phyloP scores from a whole-genome alignment of 768 basidiomycete species.

The Pholiota microspora region DNA sequence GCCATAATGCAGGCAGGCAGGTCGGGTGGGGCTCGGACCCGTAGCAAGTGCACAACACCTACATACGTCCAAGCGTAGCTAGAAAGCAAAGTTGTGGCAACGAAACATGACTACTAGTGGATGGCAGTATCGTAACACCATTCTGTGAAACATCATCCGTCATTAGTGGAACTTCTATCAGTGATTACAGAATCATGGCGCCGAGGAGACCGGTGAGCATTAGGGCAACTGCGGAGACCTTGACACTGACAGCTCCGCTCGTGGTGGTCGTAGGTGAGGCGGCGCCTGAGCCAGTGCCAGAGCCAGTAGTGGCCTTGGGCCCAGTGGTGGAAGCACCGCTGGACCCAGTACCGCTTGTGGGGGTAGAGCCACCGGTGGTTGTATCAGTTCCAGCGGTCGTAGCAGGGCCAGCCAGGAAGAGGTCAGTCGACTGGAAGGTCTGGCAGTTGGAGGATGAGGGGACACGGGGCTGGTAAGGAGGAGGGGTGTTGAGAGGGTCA shows the following conservation, averaged over 20 bases:
- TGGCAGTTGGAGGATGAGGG: constrained; percentile 39
- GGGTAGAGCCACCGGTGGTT: not conserved
- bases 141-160: no score
- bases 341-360: not conserved
- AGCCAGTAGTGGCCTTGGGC: not conserved
- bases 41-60: no score
- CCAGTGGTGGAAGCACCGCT: not conserved
- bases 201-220: not conserved
- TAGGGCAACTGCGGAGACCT: not conserved
- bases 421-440: constrained; percentile 25
- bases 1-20: no score
- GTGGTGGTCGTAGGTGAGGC: not conserved
- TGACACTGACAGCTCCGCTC: not conserved
- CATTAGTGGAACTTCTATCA: no score
- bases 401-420: constrained; percentile 20
- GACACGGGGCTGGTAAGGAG: constrained; percentile 37
- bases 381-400: not conserved
- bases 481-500: constrained; percentile 21
- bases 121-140: no score
- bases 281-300: constrained; percentile 2
- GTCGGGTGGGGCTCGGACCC: no score
- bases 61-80: no score
- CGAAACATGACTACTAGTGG: no score
- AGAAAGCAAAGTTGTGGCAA: no score
- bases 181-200: not conserved